Conservation (phyloP, 2,329 filamentous ascomycete species). For the Phaeosphaeria sp. region DNA sequence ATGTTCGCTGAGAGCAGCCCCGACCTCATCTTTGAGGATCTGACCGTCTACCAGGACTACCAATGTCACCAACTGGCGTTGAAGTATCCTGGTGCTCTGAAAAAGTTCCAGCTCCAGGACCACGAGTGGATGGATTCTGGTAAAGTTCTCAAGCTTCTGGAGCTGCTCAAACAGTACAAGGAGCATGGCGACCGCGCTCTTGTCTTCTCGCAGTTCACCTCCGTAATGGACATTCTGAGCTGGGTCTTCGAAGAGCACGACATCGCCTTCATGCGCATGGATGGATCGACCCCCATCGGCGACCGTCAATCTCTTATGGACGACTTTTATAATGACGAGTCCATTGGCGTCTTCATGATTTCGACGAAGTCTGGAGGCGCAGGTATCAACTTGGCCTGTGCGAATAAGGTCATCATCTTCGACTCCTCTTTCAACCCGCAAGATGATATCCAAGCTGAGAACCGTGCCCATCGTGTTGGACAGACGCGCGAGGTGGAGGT, state of each 20-base stretch:
- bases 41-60: conserved; percentile 65
- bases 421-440: conserved; percentile 98
- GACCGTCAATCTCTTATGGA: conserved; percentile 89
- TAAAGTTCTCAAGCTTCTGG: conserved; percentile 82
- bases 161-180: conserved; percentile 76
- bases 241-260: conserved; percentile 76
- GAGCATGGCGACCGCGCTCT: conserved; percentile 84
- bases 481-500: conserved; percentile 92
- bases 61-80: conserved; percentile 66
- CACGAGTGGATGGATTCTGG: conserved; percentile 76
- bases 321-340: conserved; percentile 76
- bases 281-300: conserved; percentile 81
- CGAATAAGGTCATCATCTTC: conserved; percentile 98
- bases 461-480: conserved; percentile 92
- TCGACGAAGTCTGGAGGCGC: conserved; percentile 96
- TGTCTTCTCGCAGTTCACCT: conserved; percentile 92
- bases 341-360: conserved; percentile 89
- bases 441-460: conserved; percentile 97
- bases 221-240: conserved; percentile 88
- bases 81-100: conserved; percentile 60
- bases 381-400: conserved; percentile 92
- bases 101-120: conserved; percentile 64
- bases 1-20: conserved; percentile 59
- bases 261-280: conserved; percentile 83
- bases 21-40: conserved; percentile 61